Base-by-base conservation (phyloP, 2,329 filamentous ascomycete species). In the Penicillium sp. region DNA sequence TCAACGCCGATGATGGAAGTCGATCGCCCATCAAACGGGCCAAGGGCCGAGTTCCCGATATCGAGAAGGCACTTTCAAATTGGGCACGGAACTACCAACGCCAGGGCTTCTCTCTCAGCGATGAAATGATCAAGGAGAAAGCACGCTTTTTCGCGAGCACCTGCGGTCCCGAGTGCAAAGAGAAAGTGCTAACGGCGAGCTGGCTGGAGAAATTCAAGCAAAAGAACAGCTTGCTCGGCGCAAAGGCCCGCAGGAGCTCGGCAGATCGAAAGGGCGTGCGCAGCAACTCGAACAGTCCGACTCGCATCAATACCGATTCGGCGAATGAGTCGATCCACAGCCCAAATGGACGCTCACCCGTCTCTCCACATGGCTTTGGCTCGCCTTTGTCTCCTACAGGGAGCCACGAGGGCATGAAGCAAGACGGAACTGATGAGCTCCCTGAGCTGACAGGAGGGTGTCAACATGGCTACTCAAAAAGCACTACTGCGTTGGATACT, bases 171-270 rank as follows among this genome's bases (percentile, higher is more conserved):
- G 91, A 96, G 55, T 87, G 83, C 62, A 86, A 91, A 51, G 76
- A 89, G 56, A 90, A 89, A 68, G 85, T 85, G 50, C 85, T 91
- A 64, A 95, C 86, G 66, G 81, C 86, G 33, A 87, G 83, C 66
- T 97, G 94, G 93, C 83, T 98, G 36, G 92, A 96, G 70, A 96
- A 95, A 73, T 98, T 98, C 81, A 96, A 97, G 80, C 87, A 92
- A 72, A 96, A 94, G 78, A 89, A 96, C 73, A 87, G 84, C 63
- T 71, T 89, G 11, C 75, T 81, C 65, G 81, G 82, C 39, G 77
- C 82, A 11, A 83, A 82, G 66, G 80, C 80, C 46, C 76, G 84
- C 47, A 86, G 85, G 70, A 76, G 78, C 33, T 85, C 84, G 6
- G 60, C 71, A 33, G 72, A 72, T 54, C 60, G 68, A 47, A 73